These are phyloP conservation scores for Podaxis sp. DNA, from an alignment of 768 basidiomycete genomes.

Conservation along the genomic window DNA sequence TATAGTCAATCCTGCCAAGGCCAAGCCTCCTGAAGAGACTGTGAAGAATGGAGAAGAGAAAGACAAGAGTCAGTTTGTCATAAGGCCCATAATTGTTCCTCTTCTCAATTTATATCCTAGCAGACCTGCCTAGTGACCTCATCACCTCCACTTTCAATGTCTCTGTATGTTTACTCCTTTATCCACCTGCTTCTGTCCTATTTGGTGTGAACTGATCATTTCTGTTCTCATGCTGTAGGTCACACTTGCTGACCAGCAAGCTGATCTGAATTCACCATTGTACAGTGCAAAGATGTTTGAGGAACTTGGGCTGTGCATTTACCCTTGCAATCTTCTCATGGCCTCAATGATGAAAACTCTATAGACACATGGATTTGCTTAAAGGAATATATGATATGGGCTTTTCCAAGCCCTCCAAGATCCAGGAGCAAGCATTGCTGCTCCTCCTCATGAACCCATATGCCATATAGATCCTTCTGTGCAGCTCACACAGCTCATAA, in stretches of 20 bases:
- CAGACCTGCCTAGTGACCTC: slow-evolving; percentile 52
- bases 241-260: slow-evolving; percentile 94
- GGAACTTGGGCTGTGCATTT: slow-evolving; percentile 86
- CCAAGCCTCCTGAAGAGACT: slow-evolving; percentile 26
- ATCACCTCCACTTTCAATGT: slow-evolving; percentile 84
- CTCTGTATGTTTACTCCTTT: slow-evolving; percentile 45
- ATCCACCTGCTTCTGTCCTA: slow-evolving; percentile 9
- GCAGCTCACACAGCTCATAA: neutral
- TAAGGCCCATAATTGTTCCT: no score
- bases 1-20: slow-evolving; percentile 2
- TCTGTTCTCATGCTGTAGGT: slow-evolving; percentile 50
- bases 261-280: slow-evolving; percentile 90
- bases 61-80: neutral
- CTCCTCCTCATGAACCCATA: slow-evolving; percentile 89
- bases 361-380: slow-evolving; percentile 80
- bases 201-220: neutral
- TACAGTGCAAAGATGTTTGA: slow-evolving; percentile 94
- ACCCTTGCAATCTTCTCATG: neutral
- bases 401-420: slow-evolving; percentile 97
- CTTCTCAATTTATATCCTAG: neutral
- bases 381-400: slow-evolving; percentile 95
- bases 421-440: slow-evolving; percentile 95
- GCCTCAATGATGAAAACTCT: neutral
- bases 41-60: slow-evolving; percentile 24
- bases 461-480: neutral